Evolutionary conservation across 2,329 filamentous ascomycete genomes (phyloP).

Genomic region (Madurella fahalii): DNA sequence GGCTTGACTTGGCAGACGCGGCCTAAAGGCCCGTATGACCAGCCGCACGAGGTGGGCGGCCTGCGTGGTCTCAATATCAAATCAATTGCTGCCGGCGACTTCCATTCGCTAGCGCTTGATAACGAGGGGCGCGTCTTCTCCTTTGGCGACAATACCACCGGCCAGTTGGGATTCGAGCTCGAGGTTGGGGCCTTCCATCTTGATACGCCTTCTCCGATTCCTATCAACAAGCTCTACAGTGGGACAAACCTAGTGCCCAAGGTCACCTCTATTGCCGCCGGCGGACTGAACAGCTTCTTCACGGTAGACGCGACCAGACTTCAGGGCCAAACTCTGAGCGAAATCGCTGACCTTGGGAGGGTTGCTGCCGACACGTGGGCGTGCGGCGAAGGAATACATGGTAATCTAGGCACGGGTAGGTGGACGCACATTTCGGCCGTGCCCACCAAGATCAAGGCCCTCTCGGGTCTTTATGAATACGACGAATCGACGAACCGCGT

Average conservation of each 20-base stretch:
- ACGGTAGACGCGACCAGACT: constrained; percentile 70
- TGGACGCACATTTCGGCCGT: constrained; percentile 83
- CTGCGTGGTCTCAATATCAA: constrained; percentile 67
- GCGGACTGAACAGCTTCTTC: constrained; percentile 83
- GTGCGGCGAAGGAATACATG: constrained; percentile 80
- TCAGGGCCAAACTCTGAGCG: constrained; percentile 32
- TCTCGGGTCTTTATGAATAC: constrained; percentile 83
- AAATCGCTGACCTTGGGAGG: constrained; percentile 44
- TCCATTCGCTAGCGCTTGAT: constrained; percentile 78
- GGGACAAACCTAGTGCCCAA: constrained; percentile 58
- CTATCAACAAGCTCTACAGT: constrained; percentile 68
- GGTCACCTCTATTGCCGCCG: constrained; percentile 77
- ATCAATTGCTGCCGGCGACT: constrained; percentile 78
- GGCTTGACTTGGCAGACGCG: constrained; percentile 76
- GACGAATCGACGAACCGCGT: constrained; percentile 66
- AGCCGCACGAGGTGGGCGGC: constrained; percentile 71
- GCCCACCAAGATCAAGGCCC: constrained; percentile 74
- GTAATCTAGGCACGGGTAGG: constrained; percentile 75
- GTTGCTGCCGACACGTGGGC: constrained; percentile 77
- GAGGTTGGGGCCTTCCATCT: constrained; percentile 57
- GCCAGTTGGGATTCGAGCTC: constrained; percentile 83
- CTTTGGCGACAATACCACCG: constrained; percentile 86
- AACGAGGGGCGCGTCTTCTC: constrained; percentile 72
- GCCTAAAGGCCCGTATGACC: constrained; percentile 73
- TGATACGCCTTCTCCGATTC: constrained; percentile 67